Percentiles rank a stretch among this genome's conserved stretches.
Conservation (phyloP, 306 rosid species). For the Aeschynomene evenia region DNA sequence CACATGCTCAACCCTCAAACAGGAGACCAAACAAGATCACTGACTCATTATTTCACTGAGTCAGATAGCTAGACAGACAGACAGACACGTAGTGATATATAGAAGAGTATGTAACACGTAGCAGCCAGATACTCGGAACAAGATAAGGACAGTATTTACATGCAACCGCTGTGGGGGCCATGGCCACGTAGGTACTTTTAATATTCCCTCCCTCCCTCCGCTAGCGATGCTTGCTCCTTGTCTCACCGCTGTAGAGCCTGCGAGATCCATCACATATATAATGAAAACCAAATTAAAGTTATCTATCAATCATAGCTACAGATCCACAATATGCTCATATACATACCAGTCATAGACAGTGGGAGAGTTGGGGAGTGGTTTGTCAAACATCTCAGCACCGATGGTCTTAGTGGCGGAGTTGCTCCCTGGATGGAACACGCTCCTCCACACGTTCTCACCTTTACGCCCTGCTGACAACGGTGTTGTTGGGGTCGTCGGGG, state of each 20-base stretch:
- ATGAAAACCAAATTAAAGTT: background rate
- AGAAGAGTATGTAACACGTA: slow-evolving; percentile 14
- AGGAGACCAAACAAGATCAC: background rate
- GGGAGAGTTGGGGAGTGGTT: slow-evolving; percentile 85
- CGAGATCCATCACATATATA: background rate
- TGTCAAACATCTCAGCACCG: slow-evolving; percentile 72
- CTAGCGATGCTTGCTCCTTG: slow-evolving; percentile 79
- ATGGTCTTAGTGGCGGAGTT: slow-evolving; percentile 66
- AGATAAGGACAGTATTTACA: slow-evolving; percentile 30
- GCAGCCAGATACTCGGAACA: background rate
- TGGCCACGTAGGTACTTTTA: background rate
- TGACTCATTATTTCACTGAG: no score
- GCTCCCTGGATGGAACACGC: slow-evolving; percentile 95
- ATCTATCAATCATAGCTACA: background rate
- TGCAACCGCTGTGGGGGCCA: background rate
- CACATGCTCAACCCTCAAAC: background rate
- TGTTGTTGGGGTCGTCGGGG: slow-evolving; percentile 65
- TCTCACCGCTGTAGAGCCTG: slow-evolving; percentile 88
- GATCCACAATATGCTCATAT: background rate
- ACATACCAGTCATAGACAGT: slow-evolving; percentile 89
- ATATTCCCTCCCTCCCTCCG: no score
- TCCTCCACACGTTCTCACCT: slow-evolving; percentile 91
- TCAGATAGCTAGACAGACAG: no score
- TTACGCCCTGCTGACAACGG: slow-evolving; percentile 56
- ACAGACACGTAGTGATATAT: background rate